Evolutionary conservation across 2,329 filamentous ascomycete genomes (phyloP), one percentile per base, ranked within the genome.

Genomic region (Monosporascus sp.): DNA sequence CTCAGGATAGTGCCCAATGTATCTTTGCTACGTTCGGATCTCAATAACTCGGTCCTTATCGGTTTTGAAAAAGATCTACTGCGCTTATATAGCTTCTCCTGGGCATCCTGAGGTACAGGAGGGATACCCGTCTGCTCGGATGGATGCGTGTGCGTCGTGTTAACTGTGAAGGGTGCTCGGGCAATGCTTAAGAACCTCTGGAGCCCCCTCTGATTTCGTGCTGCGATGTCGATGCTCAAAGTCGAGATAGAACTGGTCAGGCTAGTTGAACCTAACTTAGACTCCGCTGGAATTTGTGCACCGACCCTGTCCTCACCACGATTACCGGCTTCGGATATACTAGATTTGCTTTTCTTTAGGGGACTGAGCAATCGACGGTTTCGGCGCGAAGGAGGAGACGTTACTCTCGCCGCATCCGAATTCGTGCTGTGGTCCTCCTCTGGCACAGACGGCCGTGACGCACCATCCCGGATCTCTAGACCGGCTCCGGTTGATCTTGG

Each of bases 1-100:
- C 78, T 79, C 50, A 79, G 61, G 18, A 80, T 78, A 1, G 77
- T 79, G 50, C 74, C 75, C 26, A 79, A 61, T 0, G 74, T 78
- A 26, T 78, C 77, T 57, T 73, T 72, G 60, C 74, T 78, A n/a
- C 69, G 60, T 35, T 74, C 71, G 0, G 67, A 64, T 45, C 69
- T 72, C 46, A 76, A 58, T 6, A 66, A 62, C 11, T 73, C 58
- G 41, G 68, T 70, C 56, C 71, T 74, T 1, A 70, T 65, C 15
- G 67, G 63, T 48, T 67, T 61, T 0, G 71, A 68, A 20, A 70
- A 68, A n/a, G 60, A 56, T 20, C 65, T 65, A 14, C 63, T 58
- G 35, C 69, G 72, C 43, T 70, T 68, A 35, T 67, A 65, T 35
- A 73, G 58, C 49, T 69, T 74, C 31, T 65, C 58, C 55, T 72